Evolutionary conservation across 2,329 filamentous ascomycete genomes (phyloP).

Genomic region (Chalaropsis thielavioides): DNA sequence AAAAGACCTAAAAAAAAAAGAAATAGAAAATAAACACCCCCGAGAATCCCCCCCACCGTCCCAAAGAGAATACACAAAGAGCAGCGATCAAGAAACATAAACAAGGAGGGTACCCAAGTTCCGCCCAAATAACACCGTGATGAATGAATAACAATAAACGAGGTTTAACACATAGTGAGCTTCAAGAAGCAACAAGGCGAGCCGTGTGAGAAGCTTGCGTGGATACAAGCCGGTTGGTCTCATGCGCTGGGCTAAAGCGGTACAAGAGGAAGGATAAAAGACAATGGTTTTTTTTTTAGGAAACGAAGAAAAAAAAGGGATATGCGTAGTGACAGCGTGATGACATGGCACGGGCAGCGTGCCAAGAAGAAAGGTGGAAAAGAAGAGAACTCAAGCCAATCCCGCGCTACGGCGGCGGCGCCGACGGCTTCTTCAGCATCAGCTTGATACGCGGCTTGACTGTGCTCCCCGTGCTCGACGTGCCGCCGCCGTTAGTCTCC

Average conservation of each 20-base stretch:
- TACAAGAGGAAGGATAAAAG: too few species aligned
- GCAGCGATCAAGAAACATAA: not conserved
- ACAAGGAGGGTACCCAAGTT: not conserved
- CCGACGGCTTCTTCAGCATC: slow-evolving; percentile 17
- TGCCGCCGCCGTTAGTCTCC: not conserved
- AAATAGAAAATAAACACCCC: not conserved
- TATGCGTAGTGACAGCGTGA: too few species aligned
- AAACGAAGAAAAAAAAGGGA: too few species aligned
- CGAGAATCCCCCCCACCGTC: not conserved
- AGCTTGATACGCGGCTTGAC: slow-evolving; percentile 16
- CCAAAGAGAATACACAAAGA: not conserved
- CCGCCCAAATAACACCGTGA: not conserved
- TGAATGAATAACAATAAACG: not conserved
- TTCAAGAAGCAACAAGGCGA: not conserved
- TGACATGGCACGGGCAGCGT: too few species aligned
- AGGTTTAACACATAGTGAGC: not conserved
- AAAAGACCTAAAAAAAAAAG: not conserved
- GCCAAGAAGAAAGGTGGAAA: too few species aligned
- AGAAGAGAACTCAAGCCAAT: not conserved
- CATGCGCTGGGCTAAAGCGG: too few species aligned
- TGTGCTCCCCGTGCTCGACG: not conserved
- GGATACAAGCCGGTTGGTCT: too few species aligned
- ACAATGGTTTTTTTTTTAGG: too few species aligned
- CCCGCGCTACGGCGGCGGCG: not conserved
- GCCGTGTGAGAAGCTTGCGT: too few species aligned